These are phyloP conservation scores for Myriangium duriaei DNA, from an alignment of 2,329 filamentous ascomycete species.

Conservation along the genomic window DNA sequence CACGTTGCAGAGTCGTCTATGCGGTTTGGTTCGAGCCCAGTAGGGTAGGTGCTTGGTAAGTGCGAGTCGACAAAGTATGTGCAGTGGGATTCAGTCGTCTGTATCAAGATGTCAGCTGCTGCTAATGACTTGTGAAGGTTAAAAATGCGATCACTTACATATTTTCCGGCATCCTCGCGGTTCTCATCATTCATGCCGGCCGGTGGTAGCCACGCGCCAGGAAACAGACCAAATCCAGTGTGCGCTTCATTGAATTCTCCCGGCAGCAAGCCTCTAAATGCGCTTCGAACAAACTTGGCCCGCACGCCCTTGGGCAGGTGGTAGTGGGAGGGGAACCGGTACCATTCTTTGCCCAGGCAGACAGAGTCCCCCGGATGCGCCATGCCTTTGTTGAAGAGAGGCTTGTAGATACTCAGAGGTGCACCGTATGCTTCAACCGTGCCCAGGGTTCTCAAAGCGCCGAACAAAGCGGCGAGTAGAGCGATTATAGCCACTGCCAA, in stretches of 20 bases:
- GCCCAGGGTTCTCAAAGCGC: constrained; percentile 61
- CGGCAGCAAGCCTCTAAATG: constrained; percentile 78
- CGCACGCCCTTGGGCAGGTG: constrained; percentile 73
- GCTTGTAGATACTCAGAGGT: constrained; percentile 57
- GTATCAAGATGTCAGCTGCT: constrained; percentile 11
- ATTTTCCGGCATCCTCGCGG: constrained; percentile 74
- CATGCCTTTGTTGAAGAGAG: constrained; percentile 46
- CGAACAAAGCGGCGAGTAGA: constrained; percentile 48
- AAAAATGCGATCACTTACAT: constrained; percentile 54
- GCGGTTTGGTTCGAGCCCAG: constrained; percentile 69
- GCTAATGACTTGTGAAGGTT: too few relatives aligned
- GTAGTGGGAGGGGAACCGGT: constrained; percentile 89
- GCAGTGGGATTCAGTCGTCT: constrained; percentile 60
- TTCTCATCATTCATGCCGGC: constrained; percentile 87
- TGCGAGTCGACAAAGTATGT: constrained; percentile 80
- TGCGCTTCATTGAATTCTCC: constrained; percentile 75
- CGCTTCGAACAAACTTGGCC: constrained; percentile 81
- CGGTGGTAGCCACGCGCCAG: constrained; percentile 74
- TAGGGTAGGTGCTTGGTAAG: constrained; percentile 48
- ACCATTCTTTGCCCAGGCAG: constrained; percentile 96
- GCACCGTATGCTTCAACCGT: constrained; percentile 73
- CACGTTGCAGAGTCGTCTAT: constrained; percentile 60
- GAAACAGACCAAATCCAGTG: constrained; percentile 57
- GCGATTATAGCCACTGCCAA: constrained; percentile 32
- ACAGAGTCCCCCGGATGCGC: constrained; percentile 54